Evolutionary conservation across 306 rosid species (phyloP).

Genomic region (Prunus mume): DNA sequence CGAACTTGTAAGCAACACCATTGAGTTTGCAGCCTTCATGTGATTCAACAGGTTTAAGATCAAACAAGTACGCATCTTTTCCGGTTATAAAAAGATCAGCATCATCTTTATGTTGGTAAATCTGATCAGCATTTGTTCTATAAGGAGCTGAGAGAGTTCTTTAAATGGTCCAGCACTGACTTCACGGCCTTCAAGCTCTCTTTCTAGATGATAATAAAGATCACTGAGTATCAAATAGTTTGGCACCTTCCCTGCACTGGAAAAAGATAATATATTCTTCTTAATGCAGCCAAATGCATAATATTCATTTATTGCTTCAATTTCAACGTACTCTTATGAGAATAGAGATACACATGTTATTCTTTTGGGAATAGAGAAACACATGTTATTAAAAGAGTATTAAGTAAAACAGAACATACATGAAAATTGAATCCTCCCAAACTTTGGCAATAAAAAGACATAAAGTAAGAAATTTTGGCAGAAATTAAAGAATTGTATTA

Average conservation of each 20-base stretch:
- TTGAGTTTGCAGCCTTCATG: conserved; percentile 67
- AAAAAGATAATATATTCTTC: conserved; percentile 9
- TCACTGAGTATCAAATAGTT: conserved; percentile 73
- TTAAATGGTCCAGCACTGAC: conserved; percentile 76
- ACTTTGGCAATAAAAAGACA: too few relatives aligned
- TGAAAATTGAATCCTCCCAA: background rate
- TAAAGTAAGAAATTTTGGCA: background rate
- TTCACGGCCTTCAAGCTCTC: conserved; percentile 89
- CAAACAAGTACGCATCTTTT: conserved; percentile 59
- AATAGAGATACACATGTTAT: too few relatives aligned
- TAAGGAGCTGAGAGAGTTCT: conserved; percentile 64
- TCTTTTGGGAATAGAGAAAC: too few relatives aligned
- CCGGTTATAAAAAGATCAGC: conserved; percentile 42
- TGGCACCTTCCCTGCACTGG: conserved; percentile 78
- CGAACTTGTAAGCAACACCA: conserved; percentile 61
- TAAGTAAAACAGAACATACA: background rate
- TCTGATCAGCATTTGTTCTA: conserved; percentile 50
- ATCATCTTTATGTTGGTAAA: conserved; percentile 51
- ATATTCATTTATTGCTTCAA: too few relatives aligned
- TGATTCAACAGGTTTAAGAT: conserved; percentile 45
- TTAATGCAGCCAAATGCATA: background rate
- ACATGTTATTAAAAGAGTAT: too few relatives aligned
- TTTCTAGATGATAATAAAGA: conserved; percentile 87
- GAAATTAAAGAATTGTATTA: too few relatives aligned
- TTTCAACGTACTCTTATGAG: too few relatives aligned